Evolutionary conservation across 352 stramenopile genomes (phyloP).

Genomic region (Pythium coloratum): DNA sequence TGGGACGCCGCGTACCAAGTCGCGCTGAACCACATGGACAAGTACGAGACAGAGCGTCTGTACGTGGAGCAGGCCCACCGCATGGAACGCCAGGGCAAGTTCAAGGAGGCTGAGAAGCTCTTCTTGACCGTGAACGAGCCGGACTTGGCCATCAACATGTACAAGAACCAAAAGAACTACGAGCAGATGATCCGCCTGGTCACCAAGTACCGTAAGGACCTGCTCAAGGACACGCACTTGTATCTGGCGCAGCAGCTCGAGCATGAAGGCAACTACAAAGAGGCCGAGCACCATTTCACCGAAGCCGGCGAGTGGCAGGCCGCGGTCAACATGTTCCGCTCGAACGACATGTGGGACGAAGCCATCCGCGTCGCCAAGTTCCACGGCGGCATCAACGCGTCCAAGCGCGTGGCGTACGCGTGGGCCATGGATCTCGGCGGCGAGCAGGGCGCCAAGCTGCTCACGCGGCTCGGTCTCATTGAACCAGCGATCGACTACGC

Average conservation of each 20-base stretch:
- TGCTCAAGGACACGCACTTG: conserved; percentile 93
- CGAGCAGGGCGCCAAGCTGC: conserved; percentile 89
- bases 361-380: conserved; percentile 94
- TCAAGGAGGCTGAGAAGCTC: conserved; percentile 94
- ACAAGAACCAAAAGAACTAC: conserved; percentile 96
- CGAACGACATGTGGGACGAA: conserved; percentile 95
- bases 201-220: conserved; percentile 90
- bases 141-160: conserved; percentile 95
- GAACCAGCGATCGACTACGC: conserved; percentile 94
- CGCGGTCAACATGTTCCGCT: conserved; percentile 94
- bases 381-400: conserved; percentile 89
- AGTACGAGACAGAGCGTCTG: conserved; percentile 89
- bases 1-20: conserved; percentile 94
- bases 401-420: conserved; percentile 92
- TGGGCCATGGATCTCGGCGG: conserved; percentile 92
- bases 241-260: conserved; percentile 93
- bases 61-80: conserved; percentile 94
- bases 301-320: conserved; percentile 90
- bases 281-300: conserved; percentile 94
- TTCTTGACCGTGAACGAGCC: conserved; percentile 92
- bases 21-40: conserved; percentile 90
- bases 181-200: conserved; percentile 95
- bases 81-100: conserved; percentile 88
- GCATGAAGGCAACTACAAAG: conserved; percentile 90
- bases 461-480: conserved; percentile 90